Conservation (phyloP, 176 grass and related monocot species). For the Bonia amplexicaulis region DNA sequence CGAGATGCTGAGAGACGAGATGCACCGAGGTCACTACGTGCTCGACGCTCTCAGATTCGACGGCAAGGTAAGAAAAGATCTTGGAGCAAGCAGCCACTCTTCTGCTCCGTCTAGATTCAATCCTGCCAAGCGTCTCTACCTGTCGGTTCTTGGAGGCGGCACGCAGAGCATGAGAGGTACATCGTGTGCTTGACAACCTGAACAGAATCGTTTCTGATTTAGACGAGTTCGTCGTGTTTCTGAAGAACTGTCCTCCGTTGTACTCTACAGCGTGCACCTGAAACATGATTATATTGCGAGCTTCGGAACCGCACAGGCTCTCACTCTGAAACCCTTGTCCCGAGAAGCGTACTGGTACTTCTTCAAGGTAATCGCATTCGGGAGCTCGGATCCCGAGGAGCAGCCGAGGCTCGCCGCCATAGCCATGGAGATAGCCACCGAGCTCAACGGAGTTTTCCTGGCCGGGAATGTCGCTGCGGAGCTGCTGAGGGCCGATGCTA, state of each 20-base stretch:
- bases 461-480: too few relatives aligned
- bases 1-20: background rate
- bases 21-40: background rate
- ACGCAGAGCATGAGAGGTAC: background rate
- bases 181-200: background rate
- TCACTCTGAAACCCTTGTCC: background rate
- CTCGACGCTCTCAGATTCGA: background rate
- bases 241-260: background rate
- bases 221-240: background rate
- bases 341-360: background rate
- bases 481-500: too few relatives aligned
- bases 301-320: background rate
- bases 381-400: background rate
- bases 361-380: background rate
- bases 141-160: background rate
- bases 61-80: background rate
- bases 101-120: background rate
- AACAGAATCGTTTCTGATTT: background rate
- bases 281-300: too few relatives aligned
- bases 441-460: background rate
- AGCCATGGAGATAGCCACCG: background rate
- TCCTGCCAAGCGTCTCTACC: background rate
- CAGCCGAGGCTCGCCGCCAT: background rate
- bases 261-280: too few relatives aligned
- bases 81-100: background rate